phyloP scores from a whole-genome alignment of 306 rosid genomes.

The Sechiopsis laciniata region DNA sequence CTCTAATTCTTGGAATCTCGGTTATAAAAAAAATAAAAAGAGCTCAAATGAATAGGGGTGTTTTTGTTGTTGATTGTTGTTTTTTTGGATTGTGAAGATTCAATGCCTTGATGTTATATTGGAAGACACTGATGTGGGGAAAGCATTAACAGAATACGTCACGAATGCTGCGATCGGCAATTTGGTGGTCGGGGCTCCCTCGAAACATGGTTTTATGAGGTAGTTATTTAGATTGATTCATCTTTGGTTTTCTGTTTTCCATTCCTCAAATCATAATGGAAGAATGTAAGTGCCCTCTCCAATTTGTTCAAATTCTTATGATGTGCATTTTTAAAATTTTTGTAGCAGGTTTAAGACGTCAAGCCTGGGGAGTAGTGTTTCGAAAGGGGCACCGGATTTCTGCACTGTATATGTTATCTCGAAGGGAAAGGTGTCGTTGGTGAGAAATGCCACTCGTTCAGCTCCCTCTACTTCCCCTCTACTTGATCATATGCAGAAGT shows the following conservation, averaged over 20 bases:
- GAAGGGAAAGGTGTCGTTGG: conserved; percentile 67
- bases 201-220: conserved; percentile 84
- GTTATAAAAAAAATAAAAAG: too few relatives aligned
- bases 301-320: not conserved
- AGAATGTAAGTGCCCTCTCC: not conserved
- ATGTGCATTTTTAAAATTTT: not conserved
- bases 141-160: conserved; percentile 66
- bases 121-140: conserved; percentile 66
- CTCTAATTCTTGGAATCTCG: too few relatives aligned
- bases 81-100: conserved; percentile 35
- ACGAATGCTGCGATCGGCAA: conserved; percentile 75
- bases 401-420: conserved; percentile 68
- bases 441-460: conserved; percentile 49
- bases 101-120: conserved; percentile 74
- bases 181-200: conserved; percentile 63
- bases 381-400: conserved; percentile 76
- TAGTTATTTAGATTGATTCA: conserved; percentile 17
- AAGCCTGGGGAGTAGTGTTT: conserved; percentile 42
- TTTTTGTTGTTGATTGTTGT: not conserved
- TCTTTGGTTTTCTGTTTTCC: not conserved
- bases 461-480: conserved; percentile 69
- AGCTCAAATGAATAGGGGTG: too few relatives aligned
- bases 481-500: conserved; percentile 30
- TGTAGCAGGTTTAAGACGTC: conserved; percentile 65
- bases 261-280: not conserved